Evolutionary conservation across 179 eudicot species (phyloP).

Genomic region (Drosera spatulata): DNA sequence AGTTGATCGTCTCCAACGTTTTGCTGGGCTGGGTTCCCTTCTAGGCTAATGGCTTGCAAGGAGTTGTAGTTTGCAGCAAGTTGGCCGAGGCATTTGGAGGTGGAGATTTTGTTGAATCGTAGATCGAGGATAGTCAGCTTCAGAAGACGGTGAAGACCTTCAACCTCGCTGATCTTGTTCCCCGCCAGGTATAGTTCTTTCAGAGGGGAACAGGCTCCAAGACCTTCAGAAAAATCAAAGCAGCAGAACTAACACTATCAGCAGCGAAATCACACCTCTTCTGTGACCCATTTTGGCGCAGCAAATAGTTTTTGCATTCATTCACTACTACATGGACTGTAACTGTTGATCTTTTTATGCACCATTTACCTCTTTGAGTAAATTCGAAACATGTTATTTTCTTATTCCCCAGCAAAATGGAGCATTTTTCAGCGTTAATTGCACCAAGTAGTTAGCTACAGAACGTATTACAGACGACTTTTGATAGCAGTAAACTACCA

Average conservation of each 20-base stretch:
- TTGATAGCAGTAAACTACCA: too few relatives aligned
- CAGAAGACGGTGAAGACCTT: slow-evolving; percentile 90
- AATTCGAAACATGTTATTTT: too few relatives aligned
- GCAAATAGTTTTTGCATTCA: too few relatives aligned
- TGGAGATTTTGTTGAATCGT: slow-evolving; percentile 86
- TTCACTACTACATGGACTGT: too few relatives aligned
- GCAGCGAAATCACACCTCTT: not conserved
- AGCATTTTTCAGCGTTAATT: too few relatives aligned
- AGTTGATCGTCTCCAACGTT: slow-evolving; percentile 89
- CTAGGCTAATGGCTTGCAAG: slow-evolving; percentile 82
- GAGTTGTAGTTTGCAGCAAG: slow-evolving; percentile 93
- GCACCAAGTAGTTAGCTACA: too few relatives aligned
- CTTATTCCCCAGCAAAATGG: too few relatives aligned
- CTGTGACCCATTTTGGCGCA: not conserved
- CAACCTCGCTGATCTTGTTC: slow-evolving; percentile 95
- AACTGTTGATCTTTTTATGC: too few relatives aligned
- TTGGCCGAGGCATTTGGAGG: slow-evolving; percentile 79
- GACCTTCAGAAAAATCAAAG: slow-evolving; percentile 31
- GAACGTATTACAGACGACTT: too few relatives aligned
- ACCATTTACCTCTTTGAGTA: too few relatives aligned
- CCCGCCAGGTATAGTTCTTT: slow-evolving; percentile 93
- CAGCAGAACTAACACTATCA: not conserved
- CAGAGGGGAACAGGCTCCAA: slow-evolving; percentile 74
- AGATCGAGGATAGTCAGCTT: slow-evolving; percentile 70
- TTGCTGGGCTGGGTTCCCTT: slow-evolving; percentile 96